Evolutionary conservation across 768 basidiomycete genomes (phyloP).

Genomic region (Pulveroboletus frians): DNA sequence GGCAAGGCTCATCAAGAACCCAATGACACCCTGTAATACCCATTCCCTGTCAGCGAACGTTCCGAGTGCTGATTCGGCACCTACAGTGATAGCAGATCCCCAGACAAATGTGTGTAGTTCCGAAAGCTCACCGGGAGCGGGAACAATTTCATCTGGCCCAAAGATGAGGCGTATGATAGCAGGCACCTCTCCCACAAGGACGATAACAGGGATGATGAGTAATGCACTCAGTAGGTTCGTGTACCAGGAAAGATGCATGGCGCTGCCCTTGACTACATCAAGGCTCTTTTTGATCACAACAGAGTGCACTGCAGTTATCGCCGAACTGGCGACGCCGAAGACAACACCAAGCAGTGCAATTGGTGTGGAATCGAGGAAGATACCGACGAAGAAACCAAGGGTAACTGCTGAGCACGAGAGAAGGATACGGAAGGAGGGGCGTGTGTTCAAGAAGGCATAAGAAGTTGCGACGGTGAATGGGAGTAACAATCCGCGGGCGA

Average conservation of each 20-base stretch:
- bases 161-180: constrained; percentile 59
- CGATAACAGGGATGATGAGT: constrained; percentile 64
- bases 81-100: constrained; percentile 75
- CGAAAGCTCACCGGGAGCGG: constrained; percentile 38
- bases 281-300: constrained; percentile 91
- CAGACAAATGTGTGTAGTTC: constrained; percentile 62
- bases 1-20: constrained; percentile 93
- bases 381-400: constrained; percentile 84
- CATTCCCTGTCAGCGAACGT: constrained; percentile 2
- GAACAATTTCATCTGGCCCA: constrained; percentile 35
- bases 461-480: constrained; percentile 93
- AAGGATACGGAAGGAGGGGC: constrained; percentile 73
- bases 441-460: constrained; percentile 65
- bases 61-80: constrained; percentile 19
- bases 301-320: constrained; percentile 86
- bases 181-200: constrained; percentile 72
- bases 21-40: constrained; percentile 61
- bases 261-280: constrained; percentile 73
- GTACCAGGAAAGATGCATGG: constrained; percentile 87
- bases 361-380: constrained; percentile 68
- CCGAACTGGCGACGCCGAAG: constrained; percentile 80
- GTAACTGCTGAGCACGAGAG: constrained; percentile 78
- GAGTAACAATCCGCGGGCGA: constrained; percentile 89
- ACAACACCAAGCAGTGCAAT: constrained; percentile 60
- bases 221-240: constrained; percentile 78